Evolutionary conservation across 441 rosid species (phyloP), one percentile per base, ranked within the genome.

Genomic region (Populus hybrid): DNA sequence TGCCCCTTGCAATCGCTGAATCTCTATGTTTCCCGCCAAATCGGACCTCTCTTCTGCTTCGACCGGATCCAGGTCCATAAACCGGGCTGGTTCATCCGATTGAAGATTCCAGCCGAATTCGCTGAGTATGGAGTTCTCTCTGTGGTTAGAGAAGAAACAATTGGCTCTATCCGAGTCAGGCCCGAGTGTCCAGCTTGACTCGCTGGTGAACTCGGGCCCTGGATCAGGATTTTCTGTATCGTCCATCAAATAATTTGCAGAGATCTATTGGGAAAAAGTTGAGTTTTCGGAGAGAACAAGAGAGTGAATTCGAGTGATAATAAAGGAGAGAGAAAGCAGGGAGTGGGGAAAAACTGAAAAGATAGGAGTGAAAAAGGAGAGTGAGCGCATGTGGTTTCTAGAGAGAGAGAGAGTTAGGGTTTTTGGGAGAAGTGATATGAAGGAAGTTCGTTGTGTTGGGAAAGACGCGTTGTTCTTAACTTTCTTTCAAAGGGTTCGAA

Each of bases 61-160:
- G 57, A 82, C 71, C 77, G 14, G 79, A 36, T 77, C 80, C 26
- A 81, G 66, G 65, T 82, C 76, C 14, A 6, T 67, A 21, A 81
- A 74, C 63, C 84, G 71, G 18, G 5, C 69, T 28, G 78, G 67
- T 36, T 72, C 69, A 30, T 81, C 77, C 8, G 83, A 28, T 11
- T 82, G 87, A 66, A 86, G 83, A 80, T 85, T 87, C 97, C 97
- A 94, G 0, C 80, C 87, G 79, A 93, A 88, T 67, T 93, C 97
- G 67, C 86, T 73, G 84, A 91, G 90, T 70, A 90, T 84, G 67
- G 11, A 72, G 53, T 81, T 83, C 75, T 89, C 95, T 73, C 83
- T 81, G 65, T 85, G 78, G 72, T 61, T 69, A 6, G 71, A 78
- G 72, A 91, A 87, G 81, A 94, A 83, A 86, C 82, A 87, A 67